Percentiles rank a stretch among this genome's conserved stretches.
Conservation (phyloP, 176 grass and related monocot species). For the Juncus effusus region DNA sequence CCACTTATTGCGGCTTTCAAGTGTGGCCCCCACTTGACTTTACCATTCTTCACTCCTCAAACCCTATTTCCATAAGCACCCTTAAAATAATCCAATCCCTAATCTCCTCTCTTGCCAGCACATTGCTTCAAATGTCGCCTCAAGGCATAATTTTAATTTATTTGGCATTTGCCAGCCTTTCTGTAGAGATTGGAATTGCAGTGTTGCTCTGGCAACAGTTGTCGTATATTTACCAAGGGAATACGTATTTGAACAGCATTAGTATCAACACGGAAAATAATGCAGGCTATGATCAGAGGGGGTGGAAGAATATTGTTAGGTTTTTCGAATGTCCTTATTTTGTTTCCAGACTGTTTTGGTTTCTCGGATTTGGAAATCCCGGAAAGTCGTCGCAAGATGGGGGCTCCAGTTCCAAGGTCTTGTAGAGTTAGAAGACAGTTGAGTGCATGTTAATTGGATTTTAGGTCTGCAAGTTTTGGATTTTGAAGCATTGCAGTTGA, state of each 20-base stretch:
- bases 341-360: slow-evolving; percentile 47
- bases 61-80: slow-evolving; percentile 24
- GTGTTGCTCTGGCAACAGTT: slow-evolving; percentile 89
- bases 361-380: slow-evolving; percentile 42
- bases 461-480: no score
- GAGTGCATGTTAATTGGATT: no score
- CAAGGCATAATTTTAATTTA: slow-evolving; percentile 84
- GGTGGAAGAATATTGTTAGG: slow-evolving; percentile 69
- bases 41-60: slow-evolving; percentile 35
- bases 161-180: slow-evolving; percentile 81
- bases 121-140: slow-evolving; percentile 67
- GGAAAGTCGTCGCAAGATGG: slow-evolving; percentile 46
- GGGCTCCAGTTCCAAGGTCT: slow-evolving; percentile 64
- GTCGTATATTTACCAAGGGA: slow-evolving; percentile 81
- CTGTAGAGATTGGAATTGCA: slow-evolving; percentile 70
- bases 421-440: no score
- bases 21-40: slow-evolving; percentile 67
- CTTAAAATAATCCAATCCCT: slow-evolving; percentile 32
- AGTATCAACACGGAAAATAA: slow-evolving; percentile 41
- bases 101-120: slow-evolving; percentile 45
- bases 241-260: slow-evolving; percentile 69
- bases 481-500: no score
- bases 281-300: slow-evolving; percentile 46
- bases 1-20: slow-evolving; percentile 61
- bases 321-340: slow-evolving; percentile 77